Base-by-base conservation (phyloP, 208 protist genomes). In the Crithidia acanthocephali region DNA sequence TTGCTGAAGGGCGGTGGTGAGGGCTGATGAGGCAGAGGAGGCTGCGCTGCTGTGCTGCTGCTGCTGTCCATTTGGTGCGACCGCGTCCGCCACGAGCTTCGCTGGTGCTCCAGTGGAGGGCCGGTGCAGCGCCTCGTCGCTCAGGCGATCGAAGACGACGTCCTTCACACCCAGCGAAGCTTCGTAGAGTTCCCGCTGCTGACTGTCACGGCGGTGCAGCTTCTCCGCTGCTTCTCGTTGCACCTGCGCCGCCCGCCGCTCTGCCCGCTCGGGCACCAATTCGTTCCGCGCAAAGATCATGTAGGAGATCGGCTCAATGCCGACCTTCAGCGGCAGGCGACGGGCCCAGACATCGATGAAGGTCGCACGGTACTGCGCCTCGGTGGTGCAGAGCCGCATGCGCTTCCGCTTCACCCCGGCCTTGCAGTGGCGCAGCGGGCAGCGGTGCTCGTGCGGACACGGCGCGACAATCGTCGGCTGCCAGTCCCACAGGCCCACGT, bases 281-380 rank as follows among this genome's bases (percentile, higher is more conserved):
- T 95, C 91, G 60, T 95, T 95, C 40, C 90, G 87, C 1, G 90
- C 90, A 22, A 95, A 89, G 35, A 95, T 85, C 66, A 96, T 66
- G 71, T 96, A 95, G 32, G 77, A 87, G 48, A 96, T 85, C 16
- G 88, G 89, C 69, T 95, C 92, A 60, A 93, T 92, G 22, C 92
- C 89, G 15, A 92, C 85, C 77, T 92, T 92, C 18, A 93, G 72
- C 10, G 88, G 91, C 73, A 92, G 72, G 68, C 81, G 84, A 13
- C 88, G 85, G 22, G 88, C 88, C 91, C 91, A 96, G 33, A 88
- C 76, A 42, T 96, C 88, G 68, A 96, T 87, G 67, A 96, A 96
- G 62, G 91, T 96, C 27, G 88, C 72, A 13, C 84, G 79, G 78
- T 96, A 96, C 50, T 91, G 85, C 23, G 88, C 91, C 72, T 92